Conservation (phyloP, 2,329 filamentous ascomycete species). For the Ceratocystis destructans region DNA sequence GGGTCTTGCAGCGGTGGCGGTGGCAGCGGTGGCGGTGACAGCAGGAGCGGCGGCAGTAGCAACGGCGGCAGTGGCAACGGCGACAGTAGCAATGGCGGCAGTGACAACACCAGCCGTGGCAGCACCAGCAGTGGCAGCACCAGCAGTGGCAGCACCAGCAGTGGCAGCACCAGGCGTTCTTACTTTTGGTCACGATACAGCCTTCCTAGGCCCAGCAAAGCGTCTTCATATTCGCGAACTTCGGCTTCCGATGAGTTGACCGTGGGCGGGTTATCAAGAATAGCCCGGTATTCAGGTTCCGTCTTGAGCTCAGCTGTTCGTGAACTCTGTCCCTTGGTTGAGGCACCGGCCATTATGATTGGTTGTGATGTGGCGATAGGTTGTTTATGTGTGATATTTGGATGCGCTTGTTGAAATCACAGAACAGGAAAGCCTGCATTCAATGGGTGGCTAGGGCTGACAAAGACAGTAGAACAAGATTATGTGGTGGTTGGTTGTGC, state of each 20-base stretch:
- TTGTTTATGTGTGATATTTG: too few relatives aligned
- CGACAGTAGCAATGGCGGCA: background rate
- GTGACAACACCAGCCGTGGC: background rate
- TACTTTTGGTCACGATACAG: constrained; percentile 80
- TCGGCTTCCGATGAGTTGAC: constrained; percentile 64
- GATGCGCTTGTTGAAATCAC: background rate
- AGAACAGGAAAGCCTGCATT: background rate
- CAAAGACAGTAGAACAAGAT: background rate
- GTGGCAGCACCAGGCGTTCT: background rate
- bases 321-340: constrained; percentile 30
- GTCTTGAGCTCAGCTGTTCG: constrained; percentile 41
- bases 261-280: constrained; percentile 72
- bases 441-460: background rate
- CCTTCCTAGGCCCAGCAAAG: constrained; percentile 78
- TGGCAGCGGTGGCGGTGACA: too few relatives aligned
- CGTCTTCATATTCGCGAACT: constrained; percentile 80
- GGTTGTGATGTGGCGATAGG: background rate
- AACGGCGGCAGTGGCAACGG: background rate
- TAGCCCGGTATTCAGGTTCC: constrained; percentile 76
- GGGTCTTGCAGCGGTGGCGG: background rate
- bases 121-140: too few relatives aligned
- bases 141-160: background rate
- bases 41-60: background rate
- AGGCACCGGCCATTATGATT: constrained; percentile 52
- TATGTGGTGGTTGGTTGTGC: constrained; percentile 4